Percentiles rank a stretch among this genome's conserved stretches.
These are phyloP conservation scores for Lizonia empirigonia DNA, from an alignment of 2,329 filamentous ascomycete species.

Conservation along the genomic window DNA sequence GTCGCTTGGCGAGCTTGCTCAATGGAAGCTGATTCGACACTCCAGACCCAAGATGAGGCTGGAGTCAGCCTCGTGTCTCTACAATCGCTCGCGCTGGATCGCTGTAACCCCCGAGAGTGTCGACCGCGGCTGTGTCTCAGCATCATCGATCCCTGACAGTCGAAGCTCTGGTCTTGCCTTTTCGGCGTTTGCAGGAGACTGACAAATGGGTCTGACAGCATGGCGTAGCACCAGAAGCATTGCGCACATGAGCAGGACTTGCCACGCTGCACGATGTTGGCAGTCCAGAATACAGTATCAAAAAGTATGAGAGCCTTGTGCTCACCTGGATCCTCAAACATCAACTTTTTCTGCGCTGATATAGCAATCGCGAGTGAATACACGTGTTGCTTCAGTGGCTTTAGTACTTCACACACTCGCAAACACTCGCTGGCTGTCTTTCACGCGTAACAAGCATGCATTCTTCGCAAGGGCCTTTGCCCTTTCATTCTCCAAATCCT, in stretches of 20 bases:
- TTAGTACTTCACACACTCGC: conserved; percentile 8
- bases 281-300: background rate
- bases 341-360: background rate
- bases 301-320: background rate
- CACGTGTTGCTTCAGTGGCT: background rate
- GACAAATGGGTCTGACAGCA: background rate
- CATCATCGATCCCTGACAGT: background rate
- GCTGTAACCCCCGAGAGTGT: background rate
- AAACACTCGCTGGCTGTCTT: conserved; percentile 13
- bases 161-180: background rate
- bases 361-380: background rate
- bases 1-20: background rate
- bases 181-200: conserved; percentile 3
- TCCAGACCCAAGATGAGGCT: background rate
- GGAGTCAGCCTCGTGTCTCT: background rate
- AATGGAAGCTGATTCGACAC: background rate
- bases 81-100: too few relatives aligned
- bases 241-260: background rate
- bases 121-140: background rate
- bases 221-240: background rate
- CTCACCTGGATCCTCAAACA: background rate
- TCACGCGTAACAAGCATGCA: conserved; percentile 1
- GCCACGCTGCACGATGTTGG: background rate
- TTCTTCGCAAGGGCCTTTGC: background rate
- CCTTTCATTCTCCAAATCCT: background rate